Base-by-base conservation (phyloP, 305 asterid species). In the Petunia hybrid region DNA sequence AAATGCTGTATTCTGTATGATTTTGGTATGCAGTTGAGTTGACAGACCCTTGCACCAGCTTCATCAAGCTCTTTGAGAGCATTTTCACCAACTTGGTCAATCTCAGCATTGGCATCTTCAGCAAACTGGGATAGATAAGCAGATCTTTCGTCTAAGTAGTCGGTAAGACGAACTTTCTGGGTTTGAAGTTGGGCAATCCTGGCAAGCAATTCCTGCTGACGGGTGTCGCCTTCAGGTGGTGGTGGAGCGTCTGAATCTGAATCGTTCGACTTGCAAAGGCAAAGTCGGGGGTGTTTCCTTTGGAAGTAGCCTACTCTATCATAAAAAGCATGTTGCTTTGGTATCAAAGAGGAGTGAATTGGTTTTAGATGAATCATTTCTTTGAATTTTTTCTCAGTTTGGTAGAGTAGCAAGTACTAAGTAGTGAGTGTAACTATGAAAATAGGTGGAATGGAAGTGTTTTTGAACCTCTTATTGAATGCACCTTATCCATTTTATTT, bases 61-160 rank as follows among this genome's bases (percentile, higher is more conserved):
- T 94, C 94, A 83, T 97, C 98, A 73, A 97, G 87, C 71, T 93
- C 95, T 80, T 77, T 87, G 86, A 97, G 93, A 4, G 99, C 99
- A 77, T 92, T 90, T 84, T 97, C 97, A 6, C 98, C 98, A 69
- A 94, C 87, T 81, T 90, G 91, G 85, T 97, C 98, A 36, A 96
- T 90, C 86, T 94, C 98, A 8, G 94, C 89, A 42, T 85, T 93
- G 87, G 99, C 97, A 88, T 94, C 97, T 83, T 94, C 98, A 1
- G 95, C 98, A 78, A 97, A 94, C 86, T 92, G 93, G 67, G 96
- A 92, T 35, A 93, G 88, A 75, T 87, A 94, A 1, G 79, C 92
- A 2, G 98, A 93, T 81, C 97, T 81, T 84, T 94, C 98, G 83
- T 97, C 98, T 80, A 92, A 84, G 87, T 89, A 97, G 87, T 90